Percentiles rank a stretch among this genome's conserved stretches.
These are phyloP conservation scores for Candida glucosophila DNA, from an alignment of 1,139 yeast species.

Conservation along the genomic window DNA sequence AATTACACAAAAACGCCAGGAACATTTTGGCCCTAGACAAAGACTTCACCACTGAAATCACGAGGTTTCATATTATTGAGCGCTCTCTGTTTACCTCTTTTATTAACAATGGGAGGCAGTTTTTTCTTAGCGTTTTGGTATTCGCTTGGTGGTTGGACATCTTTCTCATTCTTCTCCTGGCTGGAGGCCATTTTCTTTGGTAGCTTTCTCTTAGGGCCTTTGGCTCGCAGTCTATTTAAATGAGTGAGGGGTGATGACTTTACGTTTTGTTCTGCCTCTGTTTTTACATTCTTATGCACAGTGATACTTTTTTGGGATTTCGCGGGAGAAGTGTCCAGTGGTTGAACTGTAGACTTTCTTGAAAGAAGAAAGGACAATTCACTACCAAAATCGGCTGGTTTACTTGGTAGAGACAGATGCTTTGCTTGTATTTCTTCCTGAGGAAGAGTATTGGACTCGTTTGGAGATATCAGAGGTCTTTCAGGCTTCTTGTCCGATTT, in stretches of 20 bases:
- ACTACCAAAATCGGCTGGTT: no score
- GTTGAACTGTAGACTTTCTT: no score
- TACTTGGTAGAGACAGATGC: no score
- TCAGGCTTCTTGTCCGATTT: no score
- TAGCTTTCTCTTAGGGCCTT: conserved; percentile 68
- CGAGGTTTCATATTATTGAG: conserved; percentile 1
- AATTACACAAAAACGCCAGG: no score
- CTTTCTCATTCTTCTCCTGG: conserved; percentile 40
- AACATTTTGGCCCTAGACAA: not conserved
- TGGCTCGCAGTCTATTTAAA: conserved; percentile 53
- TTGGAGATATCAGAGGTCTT: no score
- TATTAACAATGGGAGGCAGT: conserved; percentile 22
- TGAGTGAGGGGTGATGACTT: conserved; percentile 36
- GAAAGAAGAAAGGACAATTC: no score
- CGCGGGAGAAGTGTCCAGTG: no score
- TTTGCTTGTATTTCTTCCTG: no score
- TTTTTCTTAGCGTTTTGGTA: conserved; percentile 41
- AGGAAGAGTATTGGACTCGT: no score
- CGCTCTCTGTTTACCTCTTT: conserved; percentile 6
- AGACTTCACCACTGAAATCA: conserved; percentile 1
- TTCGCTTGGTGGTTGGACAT: conserved; percentile 47
- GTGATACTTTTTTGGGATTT: no score
- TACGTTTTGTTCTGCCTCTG: conserved; percentile 4
- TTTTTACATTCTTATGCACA: no score
- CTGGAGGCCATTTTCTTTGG: conserved; percentile 39